These are phyloP conservation scores for Kwoniella heveanensis DNA, from an alignment of 768 basidiomycete genomes.

Conservation along the genomic window DNA sequence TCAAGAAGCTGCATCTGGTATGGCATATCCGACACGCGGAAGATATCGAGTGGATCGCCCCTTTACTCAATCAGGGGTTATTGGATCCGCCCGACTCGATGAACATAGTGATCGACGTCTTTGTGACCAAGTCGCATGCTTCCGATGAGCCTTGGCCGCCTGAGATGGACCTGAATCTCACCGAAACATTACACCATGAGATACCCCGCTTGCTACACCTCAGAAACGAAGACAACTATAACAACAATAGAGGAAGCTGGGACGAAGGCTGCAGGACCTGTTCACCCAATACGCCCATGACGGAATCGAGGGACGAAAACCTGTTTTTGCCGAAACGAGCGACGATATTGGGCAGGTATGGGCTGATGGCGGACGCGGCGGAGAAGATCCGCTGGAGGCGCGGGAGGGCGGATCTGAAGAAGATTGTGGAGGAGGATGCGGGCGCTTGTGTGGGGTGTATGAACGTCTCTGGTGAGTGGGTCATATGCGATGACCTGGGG, in stretches of 20 bases:
- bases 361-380: slow-evolving; percentile 5
- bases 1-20: slow-evolving; percentile 41
- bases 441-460: slow-evolving; percentile 23
- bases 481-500: no score
- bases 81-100: slow-evolving; percentile 6
- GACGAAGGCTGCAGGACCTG: slow-evolving; percentile 20
- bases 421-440: slow-evolving; percentile 19
- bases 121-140: slow-evolving; percentile 32
- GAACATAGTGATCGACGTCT: slow-evolving; percentile 27
- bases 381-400: slow-evolving; percentile 15
- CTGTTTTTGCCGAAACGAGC: slow-evolving; percentile 13
- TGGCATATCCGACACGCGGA: slow-evolving; percentile 48
- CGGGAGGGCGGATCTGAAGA: slow-evolving; percentile 30
- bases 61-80: slow-evolving; percentile 29
- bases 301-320: slow-evolving; percentile 16
- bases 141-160: slow-evolving; percentile 28
- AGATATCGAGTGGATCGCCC: slow-evolving; percentile 36
- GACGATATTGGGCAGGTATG: slow-evolving; percentile 5
- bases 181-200: slow-evolving; percentile 13
- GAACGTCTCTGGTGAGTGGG: slow-evolving; percentile 37
- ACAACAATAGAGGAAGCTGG: slow-evolving; percentile 5
- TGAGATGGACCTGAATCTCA: slow-evolving; percentile 3
- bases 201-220: neutral
- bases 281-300: slow-evolving; percentile 12
- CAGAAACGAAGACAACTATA: neutral